Evolutionary conservation across 805 yeast genomes (phyloP).

Genomic region (Lachancea dasiensis): DNA sequence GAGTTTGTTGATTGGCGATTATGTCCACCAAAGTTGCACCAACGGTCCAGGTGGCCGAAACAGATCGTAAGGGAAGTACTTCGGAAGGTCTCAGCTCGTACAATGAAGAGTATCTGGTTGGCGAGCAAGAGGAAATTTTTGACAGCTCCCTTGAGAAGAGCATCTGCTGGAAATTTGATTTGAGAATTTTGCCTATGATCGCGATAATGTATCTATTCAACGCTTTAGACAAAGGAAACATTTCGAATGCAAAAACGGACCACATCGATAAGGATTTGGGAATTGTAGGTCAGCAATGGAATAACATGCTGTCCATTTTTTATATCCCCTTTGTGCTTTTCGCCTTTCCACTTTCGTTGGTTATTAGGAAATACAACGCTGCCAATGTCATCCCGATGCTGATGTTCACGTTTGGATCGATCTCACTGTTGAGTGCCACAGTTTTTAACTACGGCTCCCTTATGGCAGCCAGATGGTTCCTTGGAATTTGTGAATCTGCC

Average conservation of each 20-base stretch:
- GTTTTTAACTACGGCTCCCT: conserved; percentile 36
- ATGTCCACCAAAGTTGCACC: background rate
- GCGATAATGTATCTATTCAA: conserved; percentile 44
- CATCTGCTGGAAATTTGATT: conserved; percentile 38
- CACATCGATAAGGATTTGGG: conserved; percentile 39
- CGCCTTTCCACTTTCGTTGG: conserved; percentile 40
- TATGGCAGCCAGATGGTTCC: conserved; percentile 40
- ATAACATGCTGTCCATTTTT: conserved; percentile 37
- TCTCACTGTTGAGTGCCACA: conserved; percentile 36
- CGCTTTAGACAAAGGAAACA: conserved; percentile 46
- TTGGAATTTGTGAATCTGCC: conserved; percentile 40
- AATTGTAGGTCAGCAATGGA: conserved; percentile 40
- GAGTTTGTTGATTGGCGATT: no score
- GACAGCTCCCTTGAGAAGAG: conserved; percentile 20
- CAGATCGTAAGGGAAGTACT: conserved; percentile 6
- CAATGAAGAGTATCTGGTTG: conserved; percentile 19
- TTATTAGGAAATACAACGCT: conserved; percentile 29
- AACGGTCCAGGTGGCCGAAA: conserved; percentile 4
- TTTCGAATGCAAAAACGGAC: conserved; percentile 45
- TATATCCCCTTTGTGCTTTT: conserved; percentile 22
- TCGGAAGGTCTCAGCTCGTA: conserved; percentile 9
- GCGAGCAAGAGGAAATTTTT: conserved; percentile 8
- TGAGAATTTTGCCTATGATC: conserved; percentile 39
- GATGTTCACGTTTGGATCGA: conserved; percentile 42
- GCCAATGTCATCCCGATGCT: conserved; percentile 41